Evolutionary conservation across 768 basidiomycete genomes (phyloP).

Genomic region (Tricholoma sp.): DNA sequence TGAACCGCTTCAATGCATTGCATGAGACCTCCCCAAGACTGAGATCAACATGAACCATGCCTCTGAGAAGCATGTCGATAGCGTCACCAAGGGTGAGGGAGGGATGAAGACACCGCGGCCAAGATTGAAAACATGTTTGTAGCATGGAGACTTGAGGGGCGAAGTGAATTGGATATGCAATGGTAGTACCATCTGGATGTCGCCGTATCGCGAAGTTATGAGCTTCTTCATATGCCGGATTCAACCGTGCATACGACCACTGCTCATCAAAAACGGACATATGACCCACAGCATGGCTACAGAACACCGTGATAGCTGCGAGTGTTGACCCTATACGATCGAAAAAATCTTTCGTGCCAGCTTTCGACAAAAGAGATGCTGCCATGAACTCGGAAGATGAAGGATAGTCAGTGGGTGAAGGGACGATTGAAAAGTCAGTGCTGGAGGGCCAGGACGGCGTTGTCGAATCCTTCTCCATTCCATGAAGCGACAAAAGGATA

Average conservation of each 20-base stretch:
- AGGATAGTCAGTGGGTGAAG: conserved; percentile 62
- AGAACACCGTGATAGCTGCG: conserved; percentile 50
- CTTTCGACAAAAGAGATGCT: conserved; percentile 47
- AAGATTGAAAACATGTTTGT: conserved; percentile 72
- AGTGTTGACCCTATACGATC: conserved; percentile 58
- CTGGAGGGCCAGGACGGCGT: conserved; percentile 78
- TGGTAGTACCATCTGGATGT: conserved; percentile 53
- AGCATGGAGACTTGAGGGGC: conserved; percentile 66
- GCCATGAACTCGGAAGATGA: conserved; percentile 64
- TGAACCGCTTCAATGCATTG: conserved; percentile 67
- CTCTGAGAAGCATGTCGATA: conserved; percentile 74
- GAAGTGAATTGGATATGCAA: conserved; percentile 63
- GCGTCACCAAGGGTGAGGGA: conserved; percentile 52
- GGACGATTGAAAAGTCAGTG: conserved; percentile 55
- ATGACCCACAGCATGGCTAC: conserved; percentile 58
- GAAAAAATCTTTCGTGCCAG: conserved; percentile 69
- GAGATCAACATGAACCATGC: conserved; percentile 84
- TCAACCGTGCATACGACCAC: conserved; percentile 61
- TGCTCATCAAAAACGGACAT: conserved; percentile 88
- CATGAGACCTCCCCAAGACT: conserved; percentile 62
- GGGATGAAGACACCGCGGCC: conserved; percentile 75
- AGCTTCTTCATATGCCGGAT: conserved; percentile 61
- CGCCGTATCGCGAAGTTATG: conserved; percentile 63
- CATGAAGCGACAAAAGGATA: conserved; percentile 63
- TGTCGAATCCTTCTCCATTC: conserved; percentile 65